Evolutionary conservation across 176 grass and related monocot genomes (phyloP).

Genomic region (Juncus effusus): DNA sequence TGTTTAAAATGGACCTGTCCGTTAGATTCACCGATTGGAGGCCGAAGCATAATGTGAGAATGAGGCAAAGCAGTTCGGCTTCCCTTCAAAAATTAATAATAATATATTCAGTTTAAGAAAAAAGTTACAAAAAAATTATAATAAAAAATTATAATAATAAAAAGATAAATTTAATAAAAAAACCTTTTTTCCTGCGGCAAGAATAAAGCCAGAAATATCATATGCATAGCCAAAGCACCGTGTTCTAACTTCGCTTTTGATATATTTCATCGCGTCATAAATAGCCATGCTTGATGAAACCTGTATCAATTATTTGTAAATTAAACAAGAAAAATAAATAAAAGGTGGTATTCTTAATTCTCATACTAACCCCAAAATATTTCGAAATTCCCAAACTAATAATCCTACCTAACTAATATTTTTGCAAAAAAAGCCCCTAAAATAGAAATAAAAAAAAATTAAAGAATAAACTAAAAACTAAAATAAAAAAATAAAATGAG

Average conservation of each 20-base stretch:
- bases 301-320: constrained; percentile 38
- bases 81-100: constrained; percentile 41
- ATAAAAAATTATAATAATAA: not conserved
- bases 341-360: too few species aligned
- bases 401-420: not conserved
- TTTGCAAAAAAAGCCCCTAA: not conserved
- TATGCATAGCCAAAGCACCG: constrained; percentile 88
- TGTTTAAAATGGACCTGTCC: constrained; percentile 45
- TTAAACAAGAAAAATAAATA: not conserved
- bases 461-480: not conserved
- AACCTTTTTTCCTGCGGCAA: constrained; percentile 95
- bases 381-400: not conserved
- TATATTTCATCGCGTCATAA: constrained; percentile 90
- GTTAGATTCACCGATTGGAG: constrained; percentile 88
- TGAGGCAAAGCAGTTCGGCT: constrained; percentile 70
- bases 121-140: constrained; percentile 5
- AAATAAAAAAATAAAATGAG: not conserved
- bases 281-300: constrained; percentile 83
- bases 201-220: constrained; percentile 85
- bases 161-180: constrained; percentile 6
- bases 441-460: constrained; percentile 7
- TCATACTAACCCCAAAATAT: not conserved
- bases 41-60: constrained; percentile 65
- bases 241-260: constrained; percentile 66
- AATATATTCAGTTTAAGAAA: constrained; percentile 23